These are phyloP conservation scores for Thymus quinquecostatus DNA, from an alignment of 257 asterid species.

Conservation along the genomic window DNA sequence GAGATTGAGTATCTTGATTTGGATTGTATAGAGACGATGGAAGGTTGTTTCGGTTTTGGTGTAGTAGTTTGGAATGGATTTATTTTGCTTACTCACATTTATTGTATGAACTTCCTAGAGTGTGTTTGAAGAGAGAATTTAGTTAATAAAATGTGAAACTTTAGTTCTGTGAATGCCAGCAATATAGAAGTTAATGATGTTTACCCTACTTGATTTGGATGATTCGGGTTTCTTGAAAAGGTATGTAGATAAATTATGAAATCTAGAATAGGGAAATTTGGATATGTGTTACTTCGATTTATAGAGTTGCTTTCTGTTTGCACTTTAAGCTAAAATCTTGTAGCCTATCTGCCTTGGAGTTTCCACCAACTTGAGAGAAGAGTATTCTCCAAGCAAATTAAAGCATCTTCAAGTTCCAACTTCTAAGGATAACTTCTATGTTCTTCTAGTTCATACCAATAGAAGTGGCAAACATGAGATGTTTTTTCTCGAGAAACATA, in stretches of 20 bases:
- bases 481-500: not conserved
- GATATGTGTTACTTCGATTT: not conserved
- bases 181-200: too few relatives aligned
- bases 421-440: not conserved
- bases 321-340: not conserved
- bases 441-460: not conserved
- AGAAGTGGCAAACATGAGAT: not conserved
- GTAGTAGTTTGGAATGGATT: not conserved
- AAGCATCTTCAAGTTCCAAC: not conserved
- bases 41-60: not conserved
- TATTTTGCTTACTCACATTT: not conserved
- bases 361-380: not conserved
- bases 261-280: not conserved
- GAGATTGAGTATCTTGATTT: conserved; percentile 2
- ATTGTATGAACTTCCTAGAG: not conserved
- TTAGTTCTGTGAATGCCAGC: not conserved
- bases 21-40: not conserved
- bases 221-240: not conserved
- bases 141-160: not conserved
- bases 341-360: not conserved
- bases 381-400: not conserved
- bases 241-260: not conserved
- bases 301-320: not conserved
- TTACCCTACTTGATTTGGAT: not conserved
- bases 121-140: not conserved